Percentiles rank a stretch among this genome's conserved stretches.
phyloP scores from a whole-genome alignment of 805 yeast species.

The Zygoascus ofunaensis region DNA sequence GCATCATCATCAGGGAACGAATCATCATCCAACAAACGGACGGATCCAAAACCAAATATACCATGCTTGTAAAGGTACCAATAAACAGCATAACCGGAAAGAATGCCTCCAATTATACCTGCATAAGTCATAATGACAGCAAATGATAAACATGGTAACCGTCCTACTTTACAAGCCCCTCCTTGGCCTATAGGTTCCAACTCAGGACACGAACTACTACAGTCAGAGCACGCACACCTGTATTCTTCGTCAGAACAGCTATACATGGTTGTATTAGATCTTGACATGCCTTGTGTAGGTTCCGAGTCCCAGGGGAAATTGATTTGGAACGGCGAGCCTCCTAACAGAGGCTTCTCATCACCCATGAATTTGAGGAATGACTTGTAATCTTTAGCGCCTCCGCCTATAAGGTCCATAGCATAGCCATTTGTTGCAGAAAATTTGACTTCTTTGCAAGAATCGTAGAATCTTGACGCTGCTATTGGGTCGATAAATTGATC shows the following conservation, averaged over 20 bases:
- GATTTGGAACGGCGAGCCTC: slow-evolving; percentile 95
- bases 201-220: slow-evolving; percentile 69
- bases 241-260: slow-evolving; percentile 55
- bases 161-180: slow-evolving; percentile 45
- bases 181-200: slow-evolving; percentile 40
- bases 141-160: slow-evolving; percentile 66
- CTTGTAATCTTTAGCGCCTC: slow-evolving; percentile 75
- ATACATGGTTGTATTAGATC: slow-evolving; percentile 22
- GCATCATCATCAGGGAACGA: slow-evolving; percentile 12
- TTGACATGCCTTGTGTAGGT: slow-evolving; percentile 28
- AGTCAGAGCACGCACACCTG: slow-evolving; percentile 86
- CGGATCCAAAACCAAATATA: neutral
- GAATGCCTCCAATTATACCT: slow-evolving; percentile 16
- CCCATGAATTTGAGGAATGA: slow-evolving; percentile 83
- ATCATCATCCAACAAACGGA: slow-evolving; percentile 3
- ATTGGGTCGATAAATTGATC: slow-evolving; percentile 49
- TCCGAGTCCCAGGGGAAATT: slow-evolving; percentile 47
- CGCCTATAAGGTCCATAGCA: slow-evolving; percentile 96
- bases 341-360: slow-evolving; percentile 85
- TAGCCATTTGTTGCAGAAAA: slow-evolving; percentile 91
- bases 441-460: slow-evolving; percentile 82
- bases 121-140: slow-evolving; percentile 46
- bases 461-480: slow-evolving; percentile 58
- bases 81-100: slow-evolving; percentile 1
- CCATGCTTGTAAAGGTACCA: neutral